Conservation (phyloP, 140 eudicot genomes). For the Bidens hawaiensis region DNA sequence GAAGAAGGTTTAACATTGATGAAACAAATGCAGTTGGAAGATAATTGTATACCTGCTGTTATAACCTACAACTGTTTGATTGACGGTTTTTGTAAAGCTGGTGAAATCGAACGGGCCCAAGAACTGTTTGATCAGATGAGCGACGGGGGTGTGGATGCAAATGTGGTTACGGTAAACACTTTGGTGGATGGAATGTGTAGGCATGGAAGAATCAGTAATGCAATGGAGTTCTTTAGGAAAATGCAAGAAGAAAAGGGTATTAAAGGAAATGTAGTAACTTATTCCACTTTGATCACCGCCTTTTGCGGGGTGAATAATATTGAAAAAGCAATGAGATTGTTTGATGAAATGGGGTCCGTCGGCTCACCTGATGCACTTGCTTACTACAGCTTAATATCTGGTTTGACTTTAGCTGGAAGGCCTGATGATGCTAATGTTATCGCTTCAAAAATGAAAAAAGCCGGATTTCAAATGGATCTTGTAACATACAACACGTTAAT, state of each 20-base stretch:
- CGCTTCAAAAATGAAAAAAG: slow-evolving; percentile 56
- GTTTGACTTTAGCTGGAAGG: slow-evolving; percentile 61
- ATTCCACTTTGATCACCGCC: slow-evolving; percentile 53
- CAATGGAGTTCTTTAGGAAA: slow-evolving; percentile 47
- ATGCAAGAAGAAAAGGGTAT: slow-evolving; percentile 64
- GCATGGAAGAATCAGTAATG: slow-evolving; percentile 57
- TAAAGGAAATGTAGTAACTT: slow-evolving; percentile 58
- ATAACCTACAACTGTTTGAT: slow-evolving; percentile 70
- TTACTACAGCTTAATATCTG: slow-evolving; percentile 72
- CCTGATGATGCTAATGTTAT: slow-evolving; percentile 57
- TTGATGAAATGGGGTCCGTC: slow-evolving; percentile 53
- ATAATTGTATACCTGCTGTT: slow-evolving; percentile 44
- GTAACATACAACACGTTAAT: slow-evolving; percentile 64
- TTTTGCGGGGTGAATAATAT: slow-evolving; percentile 66
- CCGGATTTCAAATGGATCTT: slow-evolving; percentile 63
- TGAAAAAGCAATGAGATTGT: slow-evolving; percentile 59
- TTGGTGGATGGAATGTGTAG: slow-evolving; percentile 77
- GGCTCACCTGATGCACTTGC: slow-evolving; percentile 65
- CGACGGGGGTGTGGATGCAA: slow-evolving; percentile 37
- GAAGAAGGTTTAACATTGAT: slow-evolving; percentile 58
- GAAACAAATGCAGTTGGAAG: slow-evolving; percentile 50
- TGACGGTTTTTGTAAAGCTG: slow-evolving; percentile 81
- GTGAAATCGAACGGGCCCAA: slow-evolving; percentile 51
- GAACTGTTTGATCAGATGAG: slow-evolving; percentile 59
- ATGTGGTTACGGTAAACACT: slow-evolving; percentile 56